Evolutionary conservation across 2,329 filamentous ascomycete genomes (phyloP).

Genomic region (Intubia oerlemansii): DNA sequence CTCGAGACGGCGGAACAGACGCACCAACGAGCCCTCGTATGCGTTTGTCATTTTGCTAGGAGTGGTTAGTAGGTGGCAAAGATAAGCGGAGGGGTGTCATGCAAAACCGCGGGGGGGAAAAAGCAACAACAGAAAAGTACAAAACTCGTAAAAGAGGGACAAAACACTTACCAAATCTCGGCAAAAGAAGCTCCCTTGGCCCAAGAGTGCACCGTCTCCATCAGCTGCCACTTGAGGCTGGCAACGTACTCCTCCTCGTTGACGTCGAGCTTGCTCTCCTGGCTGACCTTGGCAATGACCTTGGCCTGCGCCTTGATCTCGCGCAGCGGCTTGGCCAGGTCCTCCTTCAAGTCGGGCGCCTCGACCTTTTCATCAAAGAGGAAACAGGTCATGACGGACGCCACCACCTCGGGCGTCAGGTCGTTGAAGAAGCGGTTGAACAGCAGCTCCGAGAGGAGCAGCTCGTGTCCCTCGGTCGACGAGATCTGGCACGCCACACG

Average conservation of each 20-base stretch:
- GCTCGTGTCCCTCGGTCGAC: slow-evolving; percentile 72
- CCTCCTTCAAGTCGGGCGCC: slow-evolving; percentile 55
- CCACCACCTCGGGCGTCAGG: slow-evolving; percentile 67
- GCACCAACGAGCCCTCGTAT: slow-evolving; percentile 91
- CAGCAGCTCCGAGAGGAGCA: slow-evolving; percentile 77
- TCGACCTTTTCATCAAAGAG: slow-evolving; percentile 95
- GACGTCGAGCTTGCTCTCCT: slow-evolving; percentile 83
- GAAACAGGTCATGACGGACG: slow-evolving; percentile 75
- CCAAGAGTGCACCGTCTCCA: slow-evolving; percentile 93
- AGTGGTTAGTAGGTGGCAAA: slow-evolving; percentile 2
- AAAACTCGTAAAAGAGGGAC: slow-evolving; percentile 2
- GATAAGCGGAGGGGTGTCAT: slow-evolving; percentile 1
- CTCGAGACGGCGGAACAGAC: slow-evolving; percentile 85
- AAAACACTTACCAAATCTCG: slow-evolving; percentile 65
- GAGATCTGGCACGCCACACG: slow-evolving; percentile 96
- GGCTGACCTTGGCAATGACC: slow-evolving; percentile 77
- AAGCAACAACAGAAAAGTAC: neutral
- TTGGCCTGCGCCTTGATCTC: slow-evolving; percentile 77
- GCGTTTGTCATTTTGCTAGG: slow-evolving; percentile 96
- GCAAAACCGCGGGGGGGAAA: neutral
- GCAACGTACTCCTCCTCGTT: slow-evolving; percentile 88
- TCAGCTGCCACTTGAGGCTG: slow-evolving; percentile 81
- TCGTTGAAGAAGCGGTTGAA: slow-evolving; percentile 99
- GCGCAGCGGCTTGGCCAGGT: slow-evolving; percentile 65
- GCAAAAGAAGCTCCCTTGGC: slow-evolving; percentile 75